Base-by-base conservation (phyloP, 176 grass and related monocot genomes). In the Oryza rufipogon region DNA sequence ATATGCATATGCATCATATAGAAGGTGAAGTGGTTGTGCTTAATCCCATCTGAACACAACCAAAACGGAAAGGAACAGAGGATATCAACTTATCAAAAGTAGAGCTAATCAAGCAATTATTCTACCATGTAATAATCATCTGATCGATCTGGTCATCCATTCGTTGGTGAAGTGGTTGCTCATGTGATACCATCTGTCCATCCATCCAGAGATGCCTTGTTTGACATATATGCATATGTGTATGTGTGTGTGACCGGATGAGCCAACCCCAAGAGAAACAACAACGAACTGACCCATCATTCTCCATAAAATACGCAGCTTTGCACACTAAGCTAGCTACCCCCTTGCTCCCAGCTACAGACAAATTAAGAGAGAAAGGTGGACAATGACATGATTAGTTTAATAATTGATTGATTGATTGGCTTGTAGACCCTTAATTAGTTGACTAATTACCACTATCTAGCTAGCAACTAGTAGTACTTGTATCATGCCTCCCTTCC, bases 151-250 rank as follows among this genome's bases (percentile, higher is more conserved):
- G 9, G 26, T 49, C 26, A 25, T 16, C 48, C 66, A 54, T 11
- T 67, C 70, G 77, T 67, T 86, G 71, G 85, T 87, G 85, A 75
- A 87, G 85, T 87, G 47, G 85, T 87, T 86, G 70, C 61, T 81
- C 76, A 74, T 86, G 84, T 86, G 84, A 86, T 86, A 86, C 20
- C 76, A 73, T 34, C 23, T 23, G 39, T 34, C 77, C 13, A 54
- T 70, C 46, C 6, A 7, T 28, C 45, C 46, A 70, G 68, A 9
- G 68, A 9, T 77, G 33, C 74, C 74, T 33, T 80, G 54, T 58
- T 58, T 58, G 54, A 58, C 54, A 58, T 10, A 11, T 44, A 66
- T 61, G 54, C 76, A 74, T 86, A 33, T 86, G 58, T 17, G 64
- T 63, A 0, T 56, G 52, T 58, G 52, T 58, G 52, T 58, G 54